phyloP scores from a whole-genome alignment of 2,329 filamentous ascomycete genomes.

The Pezicula neosporulosa region DNA sequence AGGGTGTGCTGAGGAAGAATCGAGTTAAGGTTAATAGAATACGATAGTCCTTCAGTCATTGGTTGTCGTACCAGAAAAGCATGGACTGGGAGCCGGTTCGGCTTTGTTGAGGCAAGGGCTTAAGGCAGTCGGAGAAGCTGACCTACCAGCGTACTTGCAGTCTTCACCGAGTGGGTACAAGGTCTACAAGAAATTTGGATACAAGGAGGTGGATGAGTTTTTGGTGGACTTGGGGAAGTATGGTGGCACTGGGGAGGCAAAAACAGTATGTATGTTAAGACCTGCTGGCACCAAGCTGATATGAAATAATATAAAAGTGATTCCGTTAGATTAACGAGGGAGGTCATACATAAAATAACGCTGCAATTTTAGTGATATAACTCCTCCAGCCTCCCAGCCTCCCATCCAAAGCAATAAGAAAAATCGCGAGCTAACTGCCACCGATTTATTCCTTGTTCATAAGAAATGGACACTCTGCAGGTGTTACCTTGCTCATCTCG shows the following conservation, averaged over 20 bases:
- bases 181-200: neutral
- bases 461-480: conserved; percentile 9
- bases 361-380: neutral
- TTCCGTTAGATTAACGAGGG: neutral
- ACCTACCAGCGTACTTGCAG: neutral
- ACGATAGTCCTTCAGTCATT: too few species aligned
- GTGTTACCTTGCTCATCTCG: conserved; percentile 8
- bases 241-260: neutral
- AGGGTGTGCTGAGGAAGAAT: too few species aligned
- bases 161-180: neutral
- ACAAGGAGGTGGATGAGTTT: neutral
- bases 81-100: too few species aligned
- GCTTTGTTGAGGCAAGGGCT: too few species aligned
- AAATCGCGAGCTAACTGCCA: neutral
- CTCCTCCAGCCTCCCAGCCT: too few species aligned
- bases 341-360: neutral
- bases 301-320: neutral
- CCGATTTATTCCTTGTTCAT: conserved; percentile 9
- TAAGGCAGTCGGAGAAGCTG: neutral
- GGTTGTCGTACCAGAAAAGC: too few species aligned
- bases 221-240: neutral
- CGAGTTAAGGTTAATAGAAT: too few species aligned
- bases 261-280: neutral
- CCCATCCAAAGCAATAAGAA: neutral
- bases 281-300: neutral